Percentiles rank a stretch among this genome's conserved stretches.
Conservation (phyloP, 257 asterid species). For the Pogostemon cablin region DNA sequence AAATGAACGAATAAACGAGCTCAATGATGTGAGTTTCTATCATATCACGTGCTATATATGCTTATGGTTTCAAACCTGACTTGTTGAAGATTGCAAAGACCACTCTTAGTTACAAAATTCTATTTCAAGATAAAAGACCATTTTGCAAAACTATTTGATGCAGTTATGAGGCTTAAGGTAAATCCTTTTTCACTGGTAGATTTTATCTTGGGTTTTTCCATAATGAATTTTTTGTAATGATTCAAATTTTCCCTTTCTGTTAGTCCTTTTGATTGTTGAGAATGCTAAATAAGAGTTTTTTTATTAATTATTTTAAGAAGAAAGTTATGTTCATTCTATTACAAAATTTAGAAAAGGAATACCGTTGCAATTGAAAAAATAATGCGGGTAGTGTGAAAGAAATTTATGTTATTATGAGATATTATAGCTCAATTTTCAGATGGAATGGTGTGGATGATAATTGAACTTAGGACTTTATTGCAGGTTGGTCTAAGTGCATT, state of each 20-base stretch:
- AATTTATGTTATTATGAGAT: too few species aligned
- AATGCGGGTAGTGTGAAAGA: too few species aligned
- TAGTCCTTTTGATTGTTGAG: not conserved
- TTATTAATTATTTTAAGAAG: too few species aligned
- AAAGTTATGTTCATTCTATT: too few species aligned
- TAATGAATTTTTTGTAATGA: not conserved
- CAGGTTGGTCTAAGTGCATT: constrained; percentile 87
- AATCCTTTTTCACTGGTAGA: constrained; percentile 17
- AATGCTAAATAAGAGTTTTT: too few species aligned
- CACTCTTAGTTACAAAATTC: constrained; percentile 90
- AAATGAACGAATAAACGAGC: not conserved
- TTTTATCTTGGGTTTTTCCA: not conserved
- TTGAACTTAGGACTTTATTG: constrained; percentile 10
- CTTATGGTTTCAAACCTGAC: constrained; percentile 44
- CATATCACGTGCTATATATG: not conserved
- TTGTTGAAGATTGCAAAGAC: constrained; percentile 89
- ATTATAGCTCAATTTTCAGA: too few species aligned
- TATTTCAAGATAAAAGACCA: constrained; percentile 87
- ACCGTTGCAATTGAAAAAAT: too few species aligned
- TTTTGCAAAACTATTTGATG: constrained; percentile 84
- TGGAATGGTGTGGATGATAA: too few species aligned
- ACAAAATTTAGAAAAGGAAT: too few species aligned
- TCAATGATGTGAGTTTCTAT: constrained; percentile 11
- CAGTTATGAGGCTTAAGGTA: constrained; percentile 92
- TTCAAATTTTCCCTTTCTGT: not conserved